Evolutionary conservation across 2,329 filamentous ascomycete species (phyloP), one percentile per base, ranked within the genome.

Genomic region (Colletotrichum truncatum): DNA sequence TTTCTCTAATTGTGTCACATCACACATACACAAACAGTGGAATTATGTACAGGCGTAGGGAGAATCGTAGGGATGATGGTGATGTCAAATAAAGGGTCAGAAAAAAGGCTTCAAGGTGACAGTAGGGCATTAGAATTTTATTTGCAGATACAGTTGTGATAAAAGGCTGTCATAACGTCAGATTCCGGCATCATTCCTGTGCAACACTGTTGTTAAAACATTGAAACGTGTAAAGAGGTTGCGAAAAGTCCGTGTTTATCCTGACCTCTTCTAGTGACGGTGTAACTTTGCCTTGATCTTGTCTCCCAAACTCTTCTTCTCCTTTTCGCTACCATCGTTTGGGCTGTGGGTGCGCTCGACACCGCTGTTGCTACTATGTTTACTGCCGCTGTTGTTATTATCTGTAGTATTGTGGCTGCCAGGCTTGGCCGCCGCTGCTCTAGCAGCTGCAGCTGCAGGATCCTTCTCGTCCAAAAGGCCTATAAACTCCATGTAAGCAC

Each of bases 241-340:
- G n/a, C n/a, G n/a, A n/a, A n/a, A n/a, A n/a, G n/a, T n/a, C n/a
- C n/a, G 30, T 51, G 60, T 12, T 43, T 7, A 28, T 5, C 7
- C 16, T 8, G 4, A 5, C 16, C 10, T 6, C 6, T 11, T 12
- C 70, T 72, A 81, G 71, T 82, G 78, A 61, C 77, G 78, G 77
- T 91, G 89, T 64, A 92, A 77, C 81, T 91, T 92, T 60, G 85
- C 84, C 85, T 91, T 92, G 77, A 92, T 86, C 80, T 90, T 90
- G 62, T 89, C 83, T 66, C 84, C 83, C 39, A 91, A 73, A 67
- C 85, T 85, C 46, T 80, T 81, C 77, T 88, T 87, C 59, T 79
- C 78, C 67, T 75, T 73, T 41, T 57, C 64, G n/a, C 16, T 39
- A 23, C 48, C 41, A 26, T 30, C 62, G 43, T 66, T 67, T 49